These are phyloP conservation scores for Elsinoe arachidis DNA, from an alignment of 2,329 filamentous ascomycete species.

Conservation along the genomic window DNA sequence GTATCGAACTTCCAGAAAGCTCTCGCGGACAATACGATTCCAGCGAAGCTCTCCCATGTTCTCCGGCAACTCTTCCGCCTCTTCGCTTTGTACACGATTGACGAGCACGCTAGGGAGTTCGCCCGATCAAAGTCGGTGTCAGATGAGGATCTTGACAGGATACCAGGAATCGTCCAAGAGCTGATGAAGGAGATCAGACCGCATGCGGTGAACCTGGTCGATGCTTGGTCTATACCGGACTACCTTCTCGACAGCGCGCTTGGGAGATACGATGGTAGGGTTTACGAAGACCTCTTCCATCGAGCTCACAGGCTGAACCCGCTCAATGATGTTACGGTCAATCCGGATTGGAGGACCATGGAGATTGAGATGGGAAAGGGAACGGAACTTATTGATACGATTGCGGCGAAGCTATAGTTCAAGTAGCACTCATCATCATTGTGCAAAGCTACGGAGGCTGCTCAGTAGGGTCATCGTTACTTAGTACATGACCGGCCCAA, in stretches of 20 bases:
- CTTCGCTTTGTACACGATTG: constrained; percentile 41
- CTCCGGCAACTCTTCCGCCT: constrained; percentile 39
- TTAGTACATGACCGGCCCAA: too few relatives aligned
- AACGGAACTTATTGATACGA: constrained; percentile 22
- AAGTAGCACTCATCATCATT: background rate
- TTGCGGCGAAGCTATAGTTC: constrained; percentile 25
- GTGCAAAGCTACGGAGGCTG: too few relatives aligned
- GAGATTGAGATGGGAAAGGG: constrained; percentile 41
- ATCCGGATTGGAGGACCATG: constrained; percentile 40
- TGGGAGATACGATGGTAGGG: constrained; percentile 43
- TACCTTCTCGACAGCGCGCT: constrained; percentile 45
- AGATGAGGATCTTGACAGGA: constrained; percentile 32
- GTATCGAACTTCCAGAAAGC: constrained; percentile 40
- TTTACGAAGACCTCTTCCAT: constrained; percentile 47
- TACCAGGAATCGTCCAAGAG: constrained; percentile 36
- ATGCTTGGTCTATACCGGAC: constrained; percentile 46
- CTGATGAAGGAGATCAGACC: constrained; percentile 42
- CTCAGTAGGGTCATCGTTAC: too few relatives aligned
- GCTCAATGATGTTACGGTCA: constrained; percentile 43
- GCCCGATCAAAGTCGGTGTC: constrained; percentile 36
- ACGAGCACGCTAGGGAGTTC: constrained; percentile 38
- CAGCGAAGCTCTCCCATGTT: constrained; percentile 25
- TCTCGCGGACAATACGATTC: constrained; percentile 19
- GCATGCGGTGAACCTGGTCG: constrained; percentile 44
- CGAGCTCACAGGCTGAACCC: constrained; percentile 45